Evolutionary conservation across 2,329 filamentous ascomycete species (phyloP).

Genomic region (Setomelanomma holmii): DNA sequence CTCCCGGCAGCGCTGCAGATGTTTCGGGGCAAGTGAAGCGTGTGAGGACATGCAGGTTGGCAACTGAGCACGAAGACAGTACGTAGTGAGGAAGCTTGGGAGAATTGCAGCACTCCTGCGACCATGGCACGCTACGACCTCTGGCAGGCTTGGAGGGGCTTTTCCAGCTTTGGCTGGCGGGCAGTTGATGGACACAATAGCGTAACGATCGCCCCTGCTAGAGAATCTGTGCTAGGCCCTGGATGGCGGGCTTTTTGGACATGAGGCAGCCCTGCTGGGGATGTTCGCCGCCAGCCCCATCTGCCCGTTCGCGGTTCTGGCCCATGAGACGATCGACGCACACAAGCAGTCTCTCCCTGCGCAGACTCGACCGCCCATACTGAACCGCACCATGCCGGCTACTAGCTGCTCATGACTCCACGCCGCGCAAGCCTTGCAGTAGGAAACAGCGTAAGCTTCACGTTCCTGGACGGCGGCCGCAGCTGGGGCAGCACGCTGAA

Average conservation of each 20-base stretch:
- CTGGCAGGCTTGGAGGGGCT: conserved; percentile 30
- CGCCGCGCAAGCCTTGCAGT: conserved; percentile 21
- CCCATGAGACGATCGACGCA: conserved; percentile 47
- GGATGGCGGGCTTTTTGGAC: conserved; percentile 18
- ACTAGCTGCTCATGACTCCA: conserved; percentile 26
- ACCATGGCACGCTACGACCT: conserved; percentile 37
- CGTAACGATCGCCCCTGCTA: conserved; percentile 42
- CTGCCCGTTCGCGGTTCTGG: conserved; percentile 40
- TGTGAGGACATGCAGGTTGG: conserved; percentile 34
- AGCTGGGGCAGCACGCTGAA: conserved; percentile 27
- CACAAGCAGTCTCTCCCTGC: conserved; percentile 18
- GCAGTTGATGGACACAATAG: conserved; percentile 35
- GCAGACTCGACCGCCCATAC: conserved; percentile 26
- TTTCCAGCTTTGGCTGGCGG: conserved; percentile 33
- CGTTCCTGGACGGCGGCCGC: conserved; percentile 41
- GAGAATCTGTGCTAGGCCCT: conserved; percentile 27
- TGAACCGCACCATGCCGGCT: conserved; percentile 37
- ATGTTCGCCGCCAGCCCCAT: conserved; percentile 37
- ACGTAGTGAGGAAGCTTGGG: conserved; percentile 27
- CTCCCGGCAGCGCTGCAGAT: conserved; percentile 17
- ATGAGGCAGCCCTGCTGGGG: conserved; percentile 39
- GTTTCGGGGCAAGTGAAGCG: conserved; percentile 35
- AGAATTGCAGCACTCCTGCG: conserved; percentile 32
- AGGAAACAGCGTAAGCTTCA: conserved; percentile 31
- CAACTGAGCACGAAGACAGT: conserved; percentile 26